phyloP scores from a whole-genome alignment of 1,284 basidiomycete species.

The Abortiporus biennis region DNA sequence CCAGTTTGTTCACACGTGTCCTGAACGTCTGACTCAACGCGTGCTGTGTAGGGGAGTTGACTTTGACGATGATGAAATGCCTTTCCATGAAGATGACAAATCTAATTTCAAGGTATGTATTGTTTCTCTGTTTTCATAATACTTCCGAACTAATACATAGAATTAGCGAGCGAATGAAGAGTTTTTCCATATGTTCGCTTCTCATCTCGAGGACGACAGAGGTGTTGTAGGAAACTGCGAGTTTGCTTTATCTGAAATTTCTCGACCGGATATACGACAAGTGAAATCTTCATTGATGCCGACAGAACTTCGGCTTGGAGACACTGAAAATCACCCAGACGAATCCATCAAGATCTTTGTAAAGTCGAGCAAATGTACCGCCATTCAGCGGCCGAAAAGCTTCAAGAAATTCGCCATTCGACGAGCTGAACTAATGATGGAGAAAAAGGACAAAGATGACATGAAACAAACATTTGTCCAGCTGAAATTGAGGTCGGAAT shows the following conservation, averaged over 20 bases:
- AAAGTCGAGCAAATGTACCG: slow-evolving; percentile 81
- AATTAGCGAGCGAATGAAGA: slow-evolving; percentile 70
- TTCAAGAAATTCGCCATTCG: slow-evolving; percentile 71
- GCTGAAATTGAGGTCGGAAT: slow-evolving; percentile 53
- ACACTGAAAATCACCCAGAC: slow-evolving; percentile 53
- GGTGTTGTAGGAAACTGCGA: slow-evolving; percentile 68
- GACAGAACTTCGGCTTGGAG: slow-evolving; percentile 72
- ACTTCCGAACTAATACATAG: background rate
- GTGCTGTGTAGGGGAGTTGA: slow-evolving; percentile 62
- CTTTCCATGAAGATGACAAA: slow-evolving; percentile 64
- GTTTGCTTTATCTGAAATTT: slow-evolving; percentile 61
- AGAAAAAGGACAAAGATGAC: slow-evolving; percentile 25
- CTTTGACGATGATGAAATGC: slow-evolving; percentile 73
- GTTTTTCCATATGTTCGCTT: slow-evolving; percentile 61
- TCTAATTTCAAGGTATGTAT: slow-evolving; percentile 56
- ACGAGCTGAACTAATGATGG: slow-evolving; percentile 24
- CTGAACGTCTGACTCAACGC: background rate
- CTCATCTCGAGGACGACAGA: slow-evolving; percentile 35
- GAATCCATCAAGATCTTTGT: slow-evolving; percentile 75
- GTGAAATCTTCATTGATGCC: slow-evolving; percentile 61
- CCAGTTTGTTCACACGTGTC: background rate
- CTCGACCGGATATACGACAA: slow-evolving; percentile 63
- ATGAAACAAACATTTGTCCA: slow-evolving; percentile 42
- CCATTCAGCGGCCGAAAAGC: slow-evolving; percentile 64
- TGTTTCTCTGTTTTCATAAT: background rate